Base-by-base conservation (phyloP, 805 yeast species). In the Metschnikowia peoriensis region DNA sequence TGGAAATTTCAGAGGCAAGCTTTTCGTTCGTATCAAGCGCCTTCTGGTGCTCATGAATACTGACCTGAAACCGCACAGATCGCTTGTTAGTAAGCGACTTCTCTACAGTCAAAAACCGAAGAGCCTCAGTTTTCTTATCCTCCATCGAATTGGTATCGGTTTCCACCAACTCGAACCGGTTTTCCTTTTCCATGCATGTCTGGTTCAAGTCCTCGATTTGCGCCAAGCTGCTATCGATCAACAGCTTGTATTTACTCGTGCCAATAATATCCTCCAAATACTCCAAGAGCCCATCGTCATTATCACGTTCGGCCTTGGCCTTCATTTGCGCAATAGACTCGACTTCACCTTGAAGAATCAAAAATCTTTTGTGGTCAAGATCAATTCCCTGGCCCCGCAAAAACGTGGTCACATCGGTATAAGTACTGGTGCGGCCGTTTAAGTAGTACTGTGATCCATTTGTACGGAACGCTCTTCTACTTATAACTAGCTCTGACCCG, bases 261-360 rank as follows among this genome's bases (percentile, higher is more conserved):
- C 99, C 99, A 50, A 96, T 94, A 46, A 94, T 93, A 72, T 96
- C 99, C 65, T 94, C 99, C 54, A 94, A 71, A 66, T 94, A 94
- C 64, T 96, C 99, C 39, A 94, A 71, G 28, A 94, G 74, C 0
- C 99, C 99, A 66, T 94, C 98, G 61, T 93, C 98, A 57, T 83
- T 83, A 49, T 89, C 96, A 47, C 77, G 82, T 63, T 94, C 97
- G 0, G 97, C 98, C 64, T 93, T 94, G 10, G 99, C 88, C 66
- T 93, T 93, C 99, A 94, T 96, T 67, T 94, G 97, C 0, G 99
- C 97, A 64, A 94, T 94, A 58, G 92, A 86, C 72, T 94, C 99
- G 41, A 94, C 99, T 67, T 94, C 99, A 66, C 99, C 99, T 71
- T 94, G 99, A 43, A 94, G 74, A 65, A 94, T 96, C 61, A 94